Base-by-base conservation (phyloP, 164 flowering plant genomes). In the Akebia trifoliata region DNA sequence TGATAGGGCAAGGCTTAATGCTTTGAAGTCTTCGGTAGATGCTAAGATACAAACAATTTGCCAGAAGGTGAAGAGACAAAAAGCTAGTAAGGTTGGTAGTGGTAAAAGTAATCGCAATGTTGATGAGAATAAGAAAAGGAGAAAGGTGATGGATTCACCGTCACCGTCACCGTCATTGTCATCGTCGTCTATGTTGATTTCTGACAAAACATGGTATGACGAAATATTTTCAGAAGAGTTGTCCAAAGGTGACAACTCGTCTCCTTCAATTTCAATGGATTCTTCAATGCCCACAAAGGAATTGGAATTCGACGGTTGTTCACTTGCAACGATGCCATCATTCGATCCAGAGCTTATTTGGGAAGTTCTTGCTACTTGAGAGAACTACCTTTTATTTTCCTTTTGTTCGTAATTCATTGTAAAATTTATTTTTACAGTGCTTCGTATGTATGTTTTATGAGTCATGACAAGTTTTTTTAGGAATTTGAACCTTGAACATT, bases 261-360 rank as follows among this genome's bases (percentile, higher is more conserved):
- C 70, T 0, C 60, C 70, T 8, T 57, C 74, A 21, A 50, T 60
- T 30, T 73, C 73, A 10, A 32, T 8, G n/a, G 54, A 50, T 25
- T 20, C 48, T 48, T 46, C 54, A 25, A 48, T 49, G 42, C 47
- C 38, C 2, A 6, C 54, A 8, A 56, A 35, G 20, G 77, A 56
- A 4, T 15, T 56, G n/a, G 82, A 74, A n/a, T 60, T 62, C 11
- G 84, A 69, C 21, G 81, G 60, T 5, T 90, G 64, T 36, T 76
- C 77, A 4, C 78, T 91, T 0, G 88, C 81, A 1, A 71, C 77
- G 53, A 69, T 88, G 78, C 95, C 96, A 8, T 88, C 96, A 2
- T 86, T 57, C 30, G 98, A 93, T 61, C 86, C 95, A 0, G 98
- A 93, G 54, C 59, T 87, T 66, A 87, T 93, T 9, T 93, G 98